Evolutionary conservation across 1,284 basidiomycete genomes (phyloP).

Genomic region (Bondarzewia mesenterica): DNA sequence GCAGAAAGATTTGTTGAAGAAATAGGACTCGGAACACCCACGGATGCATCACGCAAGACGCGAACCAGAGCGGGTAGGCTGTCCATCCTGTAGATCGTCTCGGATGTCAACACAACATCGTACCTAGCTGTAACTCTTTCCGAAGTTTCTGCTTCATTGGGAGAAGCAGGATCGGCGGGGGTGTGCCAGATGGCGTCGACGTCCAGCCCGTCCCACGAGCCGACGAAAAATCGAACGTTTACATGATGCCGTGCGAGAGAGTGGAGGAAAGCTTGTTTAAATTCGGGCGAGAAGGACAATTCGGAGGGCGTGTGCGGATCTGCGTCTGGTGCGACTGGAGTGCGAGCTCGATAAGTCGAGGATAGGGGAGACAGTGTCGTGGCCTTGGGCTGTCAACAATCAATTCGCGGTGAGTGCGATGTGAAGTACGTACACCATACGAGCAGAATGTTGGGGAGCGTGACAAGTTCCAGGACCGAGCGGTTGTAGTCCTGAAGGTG

Average conservation of each 20-base stretch:
- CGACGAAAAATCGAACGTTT: slow-evolving; percentile 70
- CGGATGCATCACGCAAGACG: slow-evolving; percentile 36
- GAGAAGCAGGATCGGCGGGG: too few species aligned
- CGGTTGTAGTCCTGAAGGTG: slow-evolving; percentile 93
- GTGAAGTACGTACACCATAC: slow-evolving; percentile 66
- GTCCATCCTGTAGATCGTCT: slow-evolving; percentile 83
- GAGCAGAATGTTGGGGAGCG: slow-evolving; percentile 84
- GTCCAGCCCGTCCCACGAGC: slow-evolving; percentile 68
- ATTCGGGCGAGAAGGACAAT: slow-evolving; percentile 52
- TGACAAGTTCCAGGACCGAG: slow-evolving; percentile 77
- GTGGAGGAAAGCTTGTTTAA: slow-evolving; percentile 57
- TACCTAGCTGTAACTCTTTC: slow-evolving; percentile 30
- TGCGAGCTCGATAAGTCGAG: slow-evolving; percentile 24
- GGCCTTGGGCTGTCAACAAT: not conserved
- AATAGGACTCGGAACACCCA: not conserved
- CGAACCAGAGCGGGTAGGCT: slow-evolving; percentile 62
- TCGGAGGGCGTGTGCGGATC: slow-evolving; percentile 33
- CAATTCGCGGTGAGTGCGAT: slow-evolving; percentile 2
- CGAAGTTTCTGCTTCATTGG: slow-evolving; percentile 2
- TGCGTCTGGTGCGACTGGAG: slow-evolving; percentile 6
- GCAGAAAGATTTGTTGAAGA: too few species aligned
- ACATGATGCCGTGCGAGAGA: slow-evolving; percentile 51
- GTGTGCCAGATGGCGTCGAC: slow-evolving; percentile 12
- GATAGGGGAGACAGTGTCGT: slow-evolving; percentile 50
- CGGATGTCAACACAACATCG: slow-evolving; percentile 79